phyloP scores from a whole-genome alignment of 2,329 filamentous ascomycete species.

The Curvularia eragrostidis region DNA sequence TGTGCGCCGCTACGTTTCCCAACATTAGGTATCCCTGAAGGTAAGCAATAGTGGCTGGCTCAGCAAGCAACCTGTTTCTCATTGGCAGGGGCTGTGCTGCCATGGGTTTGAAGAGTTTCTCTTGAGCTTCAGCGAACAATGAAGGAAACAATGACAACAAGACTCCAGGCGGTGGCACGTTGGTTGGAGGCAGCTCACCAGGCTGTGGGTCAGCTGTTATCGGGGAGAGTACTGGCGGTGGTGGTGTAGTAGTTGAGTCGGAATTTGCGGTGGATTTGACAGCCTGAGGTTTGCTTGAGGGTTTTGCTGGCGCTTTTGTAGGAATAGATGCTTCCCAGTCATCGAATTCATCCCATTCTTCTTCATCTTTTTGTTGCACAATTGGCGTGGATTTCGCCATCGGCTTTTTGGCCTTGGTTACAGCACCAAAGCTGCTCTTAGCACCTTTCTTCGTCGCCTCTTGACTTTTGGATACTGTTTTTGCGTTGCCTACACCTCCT shows the following conservation, averaged over 20 bases:
- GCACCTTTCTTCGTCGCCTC: conserved; percentile 18
- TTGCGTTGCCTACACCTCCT: not conserved
- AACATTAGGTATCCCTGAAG: conserved; percentile 69
- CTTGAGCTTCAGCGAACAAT: conserved; percentile 70
- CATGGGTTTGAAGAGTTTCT: conserved; percentile 70
- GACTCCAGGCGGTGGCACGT: conserved; percentile 86
- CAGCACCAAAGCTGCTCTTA: conserved; percentile 24
- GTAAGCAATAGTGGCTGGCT: conserved; percentile 68
- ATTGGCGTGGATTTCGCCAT: conserved; percentile 8
- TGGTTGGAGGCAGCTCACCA: conserved; percentile 69
- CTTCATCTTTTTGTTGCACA: conserved; percentile 39
- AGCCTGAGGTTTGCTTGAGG: conserved; percentile 9
- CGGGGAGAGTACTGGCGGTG: conserved; percentile 33
- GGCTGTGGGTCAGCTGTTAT: conserved; percentile 30
- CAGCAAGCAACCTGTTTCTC: conserved; percentile 68
- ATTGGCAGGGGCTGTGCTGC: conserved; percentile 64
- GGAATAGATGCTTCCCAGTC: conserved; percentile 50
- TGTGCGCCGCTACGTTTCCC: conserved; percentile 72
- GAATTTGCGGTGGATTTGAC: conserved; percentile 4
- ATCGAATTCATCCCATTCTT: conserved; percentile 57
- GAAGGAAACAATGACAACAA: conserved; percentile 78
- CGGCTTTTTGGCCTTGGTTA: conserved; percentile 14
- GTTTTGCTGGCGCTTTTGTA: conserved; percentile 18
- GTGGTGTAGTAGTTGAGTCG: conserved; percentile 7
- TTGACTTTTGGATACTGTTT: not conserved